Percentiles rank a stretch among this genome's conserved stretches.
These are phyloP conservation scores for Beauveria varroae DNA, from an alignment of 2,329 filamentous ascomycete genomes.

Conservation along the genomic window DNA sequence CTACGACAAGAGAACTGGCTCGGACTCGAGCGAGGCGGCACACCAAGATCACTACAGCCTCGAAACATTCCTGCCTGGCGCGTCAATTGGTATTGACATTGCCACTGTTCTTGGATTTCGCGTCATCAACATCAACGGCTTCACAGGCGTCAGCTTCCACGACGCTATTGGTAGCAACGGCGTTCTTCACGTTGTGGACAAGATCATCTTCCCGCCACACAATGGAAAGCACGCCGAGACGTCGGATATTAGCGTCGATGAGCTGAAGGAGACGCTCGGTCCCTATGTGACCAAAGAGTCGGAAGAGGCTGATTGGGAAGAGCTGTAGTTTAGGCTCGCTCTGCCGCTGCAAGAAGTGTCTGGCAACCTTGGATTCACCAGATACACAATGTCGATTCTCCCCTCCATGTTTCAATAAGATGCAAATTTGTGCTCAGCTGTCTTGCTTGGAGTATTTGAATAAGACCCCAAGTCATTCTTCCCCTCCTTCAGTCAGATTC, in stretches of 20 bases:
- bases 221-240: constrained; percentile 16
- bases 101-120: constrained; percentile 60
- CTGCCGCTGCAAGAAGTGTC: too few species aligned
- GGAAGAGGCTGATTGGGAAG: background rate
- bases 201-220: constrained; percentile 70
- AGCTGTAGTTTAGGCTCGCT: background rate
- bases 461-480: too few species aligned
- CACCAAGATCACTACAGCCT: constrained; percentile 57
- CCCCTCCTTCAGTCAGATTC: too few species aligned
- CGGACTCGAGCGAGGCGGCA: constrained; percentile 21
- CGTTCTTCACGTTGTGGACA: constrained; percentile 69
- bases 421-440: too few species aligned
- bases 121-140: constrained; percentile 68
- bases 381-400: too few species aligned
- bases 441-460: too few species aligned
- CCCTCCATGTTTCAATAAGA: too few species aligned
- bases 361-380: too few species aligned
- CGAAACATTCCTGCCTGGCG: constrained; percentile 61
- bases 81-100: constrained; percentile 64
- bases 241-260: constrained; percentile 12
- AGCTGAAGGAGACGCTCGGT: constrained; percentile 20
- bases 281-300: background rate
- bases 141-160: constrained; percentile 54
- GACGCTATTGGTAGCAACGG: constrained; percentile 73
- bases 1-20: constrained; percentile 39